These are phyloP conservation scores for Hymenoscyphus fructigenus DNA, from an alignment of 2,329 filamentous ascomycete species.

Conservation along the genomic window DNA sequence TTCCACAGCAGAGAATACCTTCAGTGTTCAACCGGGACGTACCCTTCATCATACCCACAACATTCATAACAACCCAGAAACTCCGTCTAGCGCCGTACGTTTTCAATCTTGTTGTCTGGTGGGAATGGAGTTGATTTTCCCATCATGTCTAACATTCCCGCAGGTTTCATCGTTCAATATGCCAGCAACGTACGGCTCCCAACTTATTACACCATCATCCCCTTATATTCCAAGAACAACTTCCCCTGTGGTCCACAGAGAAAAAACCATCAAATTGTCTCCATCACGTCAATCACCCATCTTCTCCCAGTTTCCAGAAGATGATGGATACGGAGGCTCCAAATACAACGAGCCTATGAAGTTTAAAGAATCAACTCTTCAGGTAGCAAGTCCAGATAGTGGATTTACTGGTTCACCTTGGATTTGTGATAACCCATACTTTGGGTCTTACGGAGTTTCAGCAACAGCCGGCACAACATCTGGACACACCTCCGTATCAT, in stretches of 20 bases:
- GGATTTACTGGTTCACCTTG: slow-evolving; percentile 23
- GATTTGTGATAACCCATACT: slow-evolving; percentile 24
- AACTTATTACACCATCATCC: slow-evolving; percentile 32
- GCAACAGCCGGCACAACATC: slow-evolving; percentile 19
- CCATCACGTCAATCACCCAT: slow-evolving; percentile 17
- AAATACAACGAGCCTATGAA: slow-evolving; percentile 28
- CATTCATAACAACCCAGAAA: slow-evolving; percentile 18
- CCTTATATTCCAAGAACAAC: slow-evolving; percentile 22
- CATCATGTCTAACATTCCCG: slow-evolving; percentile 16
- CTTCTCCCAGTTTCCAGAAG: slow-evolving; percentile 14
- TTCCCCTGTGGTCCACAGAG: slow-evolving; percentile 14
- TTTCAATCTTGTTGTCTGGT: neutral
- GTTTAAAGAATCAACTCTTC: slow-evolving; percentile 23
- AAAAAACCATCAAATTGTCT: slow-evolving; percentile 23
- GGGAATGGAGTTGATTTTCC: neutral
- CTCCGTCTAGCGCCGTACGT: slow-evolving; percentile 33
- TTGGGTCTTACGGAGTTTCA: slow-evolving; percentile 30
- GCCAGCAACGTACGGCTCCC: slow-evolving; percentile 29
- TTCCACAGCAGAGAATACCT: slow-evolving; percentile 14
- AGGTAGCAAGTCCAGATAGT: slow-evolving; percentile 23
- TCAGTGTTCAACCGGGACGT: slow-evolving; percentile 18
- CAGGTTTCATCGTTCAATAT: slow-evolving; percentile 36
- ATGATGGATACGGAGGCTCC: slow-evolving; percentile 22
- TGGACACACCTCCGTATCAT: slow-evolving; percentile 17
- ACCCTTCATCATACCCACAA: slow-evolving; percentile 15